A percentile compares a stretch with the other conserved stretches of the same genome.
Conservation (phyloP, 495 filamentous ascomycete genomes). For the Saxispiralis lemnorum region DNA sequence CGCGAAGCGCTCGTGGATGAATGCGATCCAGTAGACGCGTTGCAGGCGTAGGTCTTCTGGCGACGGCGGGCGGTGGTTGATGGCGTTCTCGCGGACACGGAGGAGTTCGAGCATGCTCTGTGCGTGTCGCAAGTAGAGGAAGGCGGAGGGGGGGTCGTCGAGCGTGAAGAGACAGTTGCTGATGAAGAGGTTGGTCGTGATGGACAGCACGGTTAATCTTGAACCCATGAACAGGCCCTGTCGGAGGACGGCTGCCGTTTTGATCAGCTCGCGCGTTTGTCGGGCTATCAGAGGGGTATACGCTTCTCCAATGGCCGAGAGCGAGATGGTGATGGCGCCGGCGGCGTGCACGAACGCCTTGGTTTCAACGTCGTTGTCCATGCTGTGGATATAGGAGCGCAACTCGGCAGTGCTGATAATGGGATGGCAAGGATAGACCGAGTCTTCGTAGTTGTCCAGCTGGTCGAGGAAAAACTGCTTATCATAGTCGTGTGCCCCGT, state of each 20-base stretch:
- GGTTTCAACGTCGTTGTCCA: conserved; percentile 12
- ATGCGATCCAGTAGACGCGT: conserved; percentile 47
- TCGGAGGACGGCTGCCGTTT: not conserved
- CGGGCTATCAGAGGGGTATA: not conserved
- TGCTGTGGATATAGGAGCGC: conserved; percentile 6
- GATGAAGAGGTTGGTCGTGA: conserved; percentile 15
- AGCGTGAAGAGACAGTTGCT: conserved; percentile 16
- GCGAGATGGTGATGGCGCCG: conserved; percentile 15
- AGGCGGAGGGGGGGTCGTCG: conserved; percentile 31
- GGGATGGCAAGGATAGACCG: conserved; percentile 17
- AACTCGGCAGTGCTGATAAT: conserved; percentile 15
- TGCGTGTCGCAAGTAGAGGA: conserved; percentile 48
- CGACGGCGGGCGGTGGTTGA: not conserved
- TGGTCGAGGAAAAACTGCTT: conserved; percentile 18
- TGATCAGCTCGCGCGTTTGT: no score
- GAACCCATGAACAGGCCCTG: not conserved
- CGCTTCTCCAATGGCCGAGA: conserved; percentile 3
- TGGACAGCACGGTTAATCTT: conserved; percentile 7
- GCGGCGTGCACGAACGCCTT: conserved; percentile 15
- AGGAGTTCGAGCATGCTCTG: conserved; percentile 41
- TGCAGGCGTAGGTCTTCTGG: conserved; percentile 26
- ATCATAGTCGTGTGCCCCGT: no score
- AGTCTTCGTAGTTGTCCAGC: conserved; percentile 13
- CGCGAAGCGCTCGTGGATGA: conserved; percentile 27
- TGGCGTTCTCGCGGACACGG: conserved; percentile 37